A percentile compares a stretch with the other conserved stretches of the same genome.
These are phyloP conservation scores for Madurella fahalii DNA, from an alignment of 2,329 filamentous ascomycete species.

Conservation along the genomic window DNA sequence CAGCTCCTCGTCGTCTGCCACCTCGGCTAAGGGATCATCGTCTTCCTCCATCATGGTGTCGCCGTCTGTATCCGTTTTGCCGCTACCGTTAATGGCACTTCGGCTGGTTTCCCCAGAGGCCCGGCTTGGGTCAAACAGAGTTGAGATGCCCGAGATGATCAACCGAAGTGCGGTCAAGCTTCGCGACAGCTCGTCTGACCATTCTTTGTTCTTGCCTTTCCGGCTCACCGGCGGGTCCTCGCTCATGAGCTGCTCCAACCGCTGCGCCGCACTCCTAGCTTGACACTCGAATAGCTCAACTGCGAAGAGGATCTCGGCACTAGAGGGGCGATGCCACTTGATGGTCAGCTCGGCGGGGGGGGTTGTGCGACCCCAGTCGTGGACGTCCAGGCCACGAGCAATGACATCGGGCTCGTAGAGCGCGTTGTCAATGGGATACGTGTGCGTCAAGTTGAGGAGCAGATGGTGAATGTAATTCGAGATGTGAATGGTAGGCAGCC, in stretches of 20 bases:
- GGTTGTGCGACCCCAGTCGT: conserved; percentile 81
- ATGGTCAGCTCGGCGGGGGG: conserved; percentile 74
- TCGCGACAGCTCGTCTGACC: conserved; percentile 93
- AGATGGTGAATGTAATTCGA: conserved; percentile 98
- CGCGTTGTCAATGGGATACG: conserved; percentile 85
- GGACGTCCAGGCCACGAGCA: conserved; percentile 64
- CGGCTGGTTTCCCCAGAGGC: conserved; percentile 54
- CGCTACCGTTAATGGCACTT: conserved; percentile 41
- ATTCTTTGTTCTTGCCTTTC: conserved; percentile 95
- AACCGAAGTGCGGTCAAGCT: conserved; percentile 83
- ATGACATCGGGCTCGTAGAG: conserved; percentile 79
- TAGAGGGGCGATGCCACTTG: conserved; percentile 82
- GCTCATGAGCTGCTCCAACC: conserved; percentile 74
- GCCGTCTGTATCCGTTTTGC: conserved; percentile 51
- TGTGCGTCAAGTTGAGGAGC: conserved; percentile 88
- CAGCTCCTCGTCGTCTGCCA: conserved; percentile 74
- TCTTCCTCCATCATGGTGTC: conserved; percentile 44
- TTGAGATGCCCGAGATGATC: conserved; percentile 85
- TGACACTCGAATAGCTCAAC: conserved; percentile 85
- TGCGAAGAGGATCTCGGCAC: conserved; percentile 81
- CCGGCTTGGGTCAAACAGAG: conserved; percentile 77
- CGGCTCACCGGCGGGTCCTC: conserved; percentile 78
- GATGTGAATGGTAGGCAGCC: conserved; percentile 89
- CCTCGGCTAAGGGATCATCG: conserved; percentile 55
- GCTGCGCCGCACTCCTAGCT: conserved; percentile 68